Evolutionary conservation across 352 stramenopile species (phyloP).

Genomic region (Phytophthora cajani): DNA sequence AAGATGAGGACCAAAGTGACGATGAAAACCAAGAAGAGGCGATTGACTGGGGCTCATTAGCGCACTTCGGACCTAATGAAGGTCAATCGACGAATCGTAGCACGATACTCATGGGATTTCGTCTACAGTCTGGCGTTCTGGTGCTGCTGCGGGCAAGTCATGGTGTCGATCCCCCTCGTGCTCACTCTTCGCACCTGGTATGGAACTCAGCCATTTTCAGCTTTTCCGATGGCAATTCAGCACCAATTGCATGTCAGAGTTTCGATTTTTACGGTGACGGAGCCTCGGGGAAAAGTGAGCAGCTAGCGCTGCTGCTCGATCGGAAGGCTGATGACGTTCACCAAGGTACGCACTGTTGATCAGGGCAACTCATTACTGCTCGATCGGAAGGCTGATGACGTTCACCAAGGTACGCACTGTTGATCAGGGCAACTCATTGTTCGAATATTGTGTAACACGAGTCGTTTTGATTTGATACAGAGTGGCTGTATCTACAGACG

Average conservation of each 20-base stretch:
- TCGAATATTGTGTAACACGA: background rate
- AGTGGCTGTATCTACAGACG: conserved; percentile 35
- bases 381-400: conserved; percentile 15
- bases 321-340: conserved; percentile 17
- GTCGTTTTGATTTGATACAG: background rate
- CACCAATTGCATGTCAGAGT: conserved; percentile 10
- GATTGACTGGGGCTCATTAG: conserved; percentile 65
- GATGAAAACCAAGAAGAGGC: conserved; percentile 47
- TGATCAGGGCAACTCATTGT: background rate
- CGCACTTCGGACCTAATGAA: conserved; percentile 27
- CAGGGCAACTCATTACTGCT: conserved; percentile 10
- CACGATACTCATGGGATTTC: conserved; percentile 43
- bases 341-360: conserved; percentile 33
- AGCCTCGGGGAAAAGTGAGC: conserved; percentile 35
- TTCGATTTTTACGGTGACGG: conserved; percentile 52
- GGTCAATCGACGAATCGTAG: conserved; percentile 9
- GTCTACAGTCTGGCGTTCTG: conserved; percentile 33
- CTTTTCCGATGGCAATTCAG: conserved; percentile 21
- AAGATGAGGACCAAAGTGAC: conserved; percentile 36
- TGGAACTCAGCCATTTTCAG: conserved; percentile 30
- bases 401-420: conserved; percentile 33
- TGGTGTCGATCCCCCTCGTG: conserved; percentile 1
- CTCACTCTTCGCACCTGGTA: conserved; percentile 10
- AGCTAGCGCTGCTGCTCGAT: conserved; percentile 40
- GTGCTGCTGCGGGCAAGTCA: conserved; percentile 35